Evolutionary conservation across 1,284 basidiomycete genomes (phyloP).

Genomic region (Irpex sp.): DNA sequence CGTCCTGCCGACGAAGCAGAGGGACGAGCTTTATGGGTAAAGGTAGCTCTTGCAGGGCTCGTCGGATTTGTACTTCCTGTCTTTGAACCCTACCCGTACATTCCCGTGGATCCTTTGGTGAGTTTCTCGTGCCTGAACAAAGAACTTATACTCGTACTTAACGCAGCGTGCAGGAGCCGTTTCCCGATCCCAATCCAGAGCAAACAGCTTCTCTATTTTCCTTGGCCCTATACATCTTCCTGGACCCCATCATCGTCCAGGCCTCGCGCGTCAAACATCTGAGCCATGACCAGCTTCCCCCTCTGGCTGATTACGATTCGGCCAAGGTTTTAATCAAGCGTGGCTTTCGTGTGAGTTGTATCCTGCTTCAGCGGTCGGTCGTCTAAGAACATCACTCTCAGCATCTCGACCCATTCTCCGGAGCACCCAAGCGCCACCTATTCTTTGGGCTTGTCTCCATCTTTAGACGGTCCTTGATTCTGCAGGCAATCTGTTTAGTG

Average conservation of each 20-base stretch:
- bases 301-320: conserved; percentile 43
- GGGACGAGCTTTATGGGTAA: neutral
- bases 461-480: conserved; percentile 13
- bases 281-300: conserved; percentile 31
- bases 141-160: neutral
- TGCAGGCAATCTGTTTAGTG: conserved; percentile 17
- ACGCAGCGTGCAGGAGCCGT: conserved; percentile 33
- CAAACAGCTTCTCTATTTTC: conserved; percentile 62
- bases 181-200: conserved; percentile 52
- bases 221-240: conserved; percentile 53
- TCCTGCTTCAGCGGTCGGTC: neutral
- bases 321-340: conserved; percentile 35
- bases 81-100: conserved; percentile 38
- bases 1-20: conserved; percentile 5
- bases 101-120: conserved; percentile 42
- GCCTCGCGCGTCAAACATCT: conserved; percentile 24
- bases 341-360: conserved; percentile 25
- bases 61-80: conserved; percentile 27
- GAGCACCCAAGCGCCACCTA: conserved; percentile 10
- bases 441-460: conserved; percentile 7
- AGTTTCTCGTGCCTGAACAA: conserved; percentile 4
- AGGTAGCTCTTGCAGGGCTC: neutral
- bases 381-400: conserved; percentile 4
- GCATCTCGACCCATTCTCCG: conserved; percentile 29
- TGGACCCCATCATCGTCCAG: conserved; percentile 32